A percentile compares a stretch with the other conserved stretches of the same genome.
These are phyloP conservation scores for Tetracladium maxilliforme DNA, from an alignment of 2,329 filamentous ascomycete species.

Conservation along the genomic window DNA sequence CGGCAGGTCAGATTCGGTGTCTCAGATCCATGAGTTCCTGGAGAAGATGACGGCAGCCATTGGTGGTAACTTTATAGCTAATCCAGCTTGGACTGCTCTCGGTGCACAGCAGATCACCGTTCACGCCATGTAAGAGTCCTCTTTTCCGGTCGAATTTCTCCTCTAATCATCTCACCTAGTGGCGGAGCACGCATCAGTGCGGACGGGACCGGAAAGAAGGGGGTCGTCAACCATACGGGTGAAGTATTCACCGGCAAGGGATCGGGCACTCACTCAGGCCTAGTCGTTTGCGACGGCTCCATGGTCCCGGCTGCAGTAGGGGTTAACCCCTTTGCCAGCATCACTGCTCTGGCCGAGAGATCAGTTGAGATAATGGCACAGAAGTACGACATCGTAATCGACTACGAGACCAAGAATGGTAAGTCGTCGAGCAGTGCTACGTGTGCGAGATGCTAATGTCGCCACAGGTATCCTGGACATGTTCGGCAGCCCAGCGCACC, in stretches of 20 bases:
- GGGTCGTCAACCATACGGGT: constrained; percentile 46
- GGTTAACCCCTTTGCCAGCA: constrained; percentile 55
- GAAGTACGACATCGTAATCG: constrained; percentile 25
- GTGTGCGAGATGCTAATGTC: constrained; percentile 1
- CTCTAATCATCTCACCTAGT: neutral
- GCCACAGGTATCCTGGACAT: constrained; percentile 29
- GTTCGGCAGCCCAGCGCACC: constrained; percentile 31
- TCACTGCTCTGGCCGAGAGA: constrained; percentile 52
- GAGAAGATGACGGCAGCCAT: constrained; percentile 38
- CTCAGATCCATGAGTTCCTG: constrained; percentile 34
- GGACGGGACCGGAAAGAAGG: constrained; percentile 38
- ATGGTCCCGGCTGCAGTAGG: constrained; percentile 46
- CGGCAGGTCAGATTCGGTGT: constrained; percentile 37
- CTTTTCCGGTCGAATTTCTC: neutral
- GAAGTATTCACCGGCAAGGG: constrained; percentile 40
- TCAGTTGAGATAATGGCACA: constrained; percentile 35
- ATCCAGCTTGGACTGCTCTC: constrained; percentile 40
- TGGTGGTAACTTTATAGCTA: constrained; percentile 44
- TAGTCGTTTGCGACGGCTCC: constrained; percentile 47
- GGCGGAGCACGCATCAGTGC: constrained; percentile 47
- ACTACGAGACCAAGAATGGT: constrained; percentile 25
- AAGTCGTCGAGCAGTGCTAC: constrained; percentile 2
- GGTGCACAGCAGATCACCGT: constrained; percentile 46
- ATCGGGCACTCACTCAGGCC: constrained; percentile 34
- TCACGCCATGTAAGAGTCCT: constrained; percentile 41